A percentile compares a stretch with the other conserved stretches of the same genome.
Evolutionary conservation across 176 grass and related monocot genomes (phyloP).

Genomic region (Typha latifolia): DNA sequence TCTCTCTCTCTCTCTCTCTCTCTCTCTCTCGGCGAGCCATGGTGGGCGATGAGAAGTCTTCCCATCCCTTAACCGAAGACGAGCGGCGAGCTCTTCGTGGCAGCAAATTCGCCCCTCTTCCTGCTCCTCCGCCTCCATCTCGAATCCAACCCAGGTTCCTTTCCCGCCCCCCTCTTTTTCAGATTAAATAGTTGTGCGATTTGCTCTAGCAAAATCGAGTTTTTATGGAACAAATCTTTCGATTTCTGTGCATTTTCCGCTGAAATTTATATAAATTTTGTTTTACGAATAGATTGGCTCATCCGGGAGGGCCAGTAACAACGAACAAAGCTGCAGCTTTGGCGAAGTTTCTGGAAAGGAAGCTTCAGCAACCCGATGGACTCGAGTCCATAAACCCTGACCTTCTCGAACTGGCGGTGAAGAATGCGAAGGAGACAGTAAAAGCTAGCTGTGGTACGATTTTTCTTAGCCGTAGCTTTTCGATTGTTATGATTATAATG

Average conservation of each 20-base stretch:
- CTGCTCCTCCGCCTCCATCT: conserved; percentile 21
- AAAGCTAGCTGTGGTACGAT: conserved; percentile 49
- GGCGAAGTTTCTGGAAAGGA: conserved; percentile 94
- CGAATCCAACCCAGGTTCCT: conserved; percentile 43
- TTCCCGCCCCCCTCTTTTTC: not conserved
- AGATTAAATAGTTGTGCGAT: not conserved
- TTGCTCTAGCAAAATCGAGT: not conserved
- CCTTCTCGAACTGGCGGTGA: conserved; percentile 73
- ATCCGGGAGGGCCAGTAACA: conserved; percentile 79
- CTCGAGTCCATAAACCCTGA: conserved; percentile 68
- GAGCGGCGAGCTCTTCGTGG: conserved; percentile 71
- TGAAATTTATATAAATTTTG: not conserved
- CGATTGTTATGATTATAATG: not conserved
- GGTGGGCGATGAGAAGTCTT: conserved; percentile 10
- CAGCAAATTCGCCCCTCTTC: conserved; percentile 90
- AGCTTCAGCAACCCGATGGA: conserved; percentile 85
- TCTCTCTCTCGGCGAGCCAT: not conserved
- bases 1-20: not conserved
- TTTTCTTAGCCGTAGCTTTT: conserved; percentile 1
- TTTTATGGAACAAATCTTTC: not conserved
- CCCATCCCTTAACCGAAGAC: conserved; percentile 43
- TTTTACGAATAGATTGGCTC: conserved; percentile 52
- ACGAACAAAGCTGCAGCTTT: conserved; percentile 99
- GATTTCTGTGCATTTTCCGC: not conserved
- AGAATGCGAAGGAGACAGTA: conserved; percentile 74